Evolutionary conservation across 2,329 filamentous ascomycete genomes (phyloP), one percentile per base, ranked within the genome.

Genomic region (Cytospora leucostoma): DNA sequence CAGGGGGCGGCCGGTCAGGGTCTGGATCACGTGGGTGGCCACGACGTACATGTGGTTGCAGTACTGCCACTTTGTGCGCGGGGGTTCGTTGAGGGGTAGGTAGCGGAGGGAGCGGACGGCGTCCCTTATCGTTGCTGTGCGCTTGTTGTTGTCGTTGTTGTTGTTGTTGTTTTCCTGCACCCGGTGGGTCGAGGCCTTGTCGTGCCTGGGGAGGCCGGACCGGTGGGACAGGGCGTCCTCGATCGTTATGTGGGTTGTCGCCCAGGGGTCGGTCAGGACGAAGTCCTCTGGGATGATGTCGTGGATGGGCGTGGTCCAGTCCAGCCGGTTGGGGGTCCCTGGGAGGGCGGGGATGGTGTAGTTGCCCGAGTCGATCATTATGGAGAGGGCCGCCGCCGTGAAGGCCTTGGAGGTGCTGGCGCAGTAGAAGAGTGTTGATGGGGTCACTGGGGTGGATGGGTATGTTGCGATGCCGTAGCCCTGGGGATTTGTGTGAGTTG

Each of bases 331-430:
- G 15, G 74, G 71, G 62, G 71, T 74, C 0, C 17, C 69, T 72
- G 40, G 32, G 70, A 55, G 2, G 57, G 59, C 65, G 12, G 51
- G 59, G 15, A 57, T 56, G 12, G 67, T 63, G 65, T 75, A 71
- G 59, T 78, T 74, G n/a, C 78, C 74, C 19, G 79, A 74, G 32
- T 76, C 75, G 8, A 85, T 76, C 12, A 85, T 74, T 0, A 81
- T 71, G 1, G 79, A 75, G 3, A 88, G 70, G 2, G 77, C 71
- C 1, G 81, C 80, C 6, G 82, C 79, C 2, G 81, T 83, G 68
- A 84, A 79, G 6, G 81, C 79, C 70, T 86, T 87, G 54, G 82
- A 83, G 3, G 78, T 84, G 69, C 80, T 83, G 27, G 79, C 84
- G 53, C 76, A 75, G 68, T 82, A 83, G 72, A 83, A 85, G 1